Base-by-base conservation (phyloP, 345 rosid species). In the Brassica cretica region DNA sequence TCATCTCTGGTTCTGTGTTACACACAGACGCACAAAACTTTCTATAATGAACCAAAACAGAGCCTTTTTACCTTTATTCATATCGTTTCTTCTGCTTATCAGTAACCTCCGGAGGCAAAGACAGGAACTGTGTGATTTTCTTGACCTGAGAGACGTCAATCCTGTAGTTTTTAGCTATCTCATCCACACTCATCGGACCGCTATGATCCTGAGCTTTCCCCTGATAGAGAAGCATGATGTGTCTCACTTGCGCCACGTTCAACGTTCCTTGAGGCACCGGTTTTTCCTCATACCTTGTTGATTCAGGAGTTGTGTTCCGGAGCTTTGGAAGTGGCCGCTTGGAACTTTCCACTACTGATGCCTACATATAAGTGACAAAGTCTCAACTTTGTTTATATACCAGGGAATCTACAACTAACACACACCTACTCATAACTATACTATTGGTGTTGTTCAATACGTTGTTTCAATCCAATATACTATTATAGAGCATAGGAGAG, bases 271-370 rank as follows among this genome's bases (percentile, higher is more conserved):
- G 87, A 70, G 94, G 87, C 68, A 71, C 87, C 3, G 83, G 79
- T 55, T 82, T 88, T 46, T 87, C 97, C 76, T 91, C 97, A 4
- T 82, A 83, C 66, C 90, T 84, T 75, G 84, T 75, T 39, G 93
- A 83, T 70, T 85, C 91, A 33, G 87, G 83, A 61, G 66, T 86
- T 46, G 94, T 87, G 72, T 88, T 89, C 65, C 98, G 83, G 68
- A 91, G 87, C 87, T 90, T 93, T 25, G 99, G 98, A 81, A 95
- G 76, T 7, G 97, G 91, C 73, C 96, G 85, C 32, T 80, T 80
- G 0, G 88, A 82, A 44, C 83, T 91, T 83, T 89, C 96, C 66
- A 84, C 85, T 14, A 93, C 76, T 8, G 76, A 63, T 58, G 96
- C 98, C 99, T 93, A 88, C 33, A 88, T 44, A 69, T 1, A 60